Evolutionary conservation across 176 grass and related monocot species (phyloP).

Genomic region (Musa schizocarpa): DNA sequence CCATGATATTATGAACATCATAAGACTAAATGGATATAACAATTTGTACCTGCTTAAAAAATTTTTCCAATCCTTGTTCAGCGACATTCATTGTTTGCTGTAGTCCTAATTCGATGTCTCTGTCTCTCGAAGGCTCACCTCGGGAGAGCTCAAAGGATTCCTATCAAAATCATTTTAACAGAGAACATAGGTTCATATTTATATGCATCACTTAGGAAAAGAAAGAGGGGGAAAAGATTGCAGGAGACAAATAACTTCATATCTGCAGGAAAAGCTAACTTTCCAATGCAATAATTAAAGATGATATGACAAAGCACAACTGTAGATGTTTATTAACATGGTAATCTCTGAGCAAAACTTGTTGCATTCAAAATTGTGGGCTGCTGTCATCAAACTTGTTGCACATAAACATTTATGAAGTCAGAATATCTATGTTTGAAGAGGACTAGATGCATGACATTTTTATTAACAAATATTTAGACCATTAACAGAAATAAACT

Average conservation of each 20-base stretch:
- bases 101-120: slow-evolving; percentile 59
- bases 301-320: background rate
- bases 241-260: background rate
- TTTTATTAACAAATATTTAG: too few relatives aligned
- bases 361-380: background rate
- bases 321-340: background rate
- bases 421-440: too few relatives aligned
- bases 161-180: slow-evolving; percentile 15
- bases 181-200: background rate
- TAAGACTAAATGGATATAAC: slow-evolving; percentile 6
- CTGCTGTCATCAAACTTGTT: too few relatives aligned
- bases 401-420: too few relatives aligned
- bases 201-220: background rate
- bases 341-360: background rate
- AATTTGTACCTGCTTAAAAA: slow-evolving; percentile 53
- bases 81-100: slow-evolving; percentile 27
- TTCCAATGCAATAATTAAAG: background rate
- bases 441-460: too few relatives aligned
- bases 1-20: background rate
- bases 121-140: slow-evolving; percentile 30
- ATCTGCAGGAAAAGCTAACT: background rate
- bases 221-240: background rate
- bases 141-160: slow-evolving; percentile 49
- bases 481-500: too few relatives aligned
- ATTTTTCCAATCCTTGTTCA: slow-evolving; percentile 53